phyloP scores from a whole-genome alignment of 2,329 filamentous ascomycete species.

The Fusarium oxysporum region DNA sequence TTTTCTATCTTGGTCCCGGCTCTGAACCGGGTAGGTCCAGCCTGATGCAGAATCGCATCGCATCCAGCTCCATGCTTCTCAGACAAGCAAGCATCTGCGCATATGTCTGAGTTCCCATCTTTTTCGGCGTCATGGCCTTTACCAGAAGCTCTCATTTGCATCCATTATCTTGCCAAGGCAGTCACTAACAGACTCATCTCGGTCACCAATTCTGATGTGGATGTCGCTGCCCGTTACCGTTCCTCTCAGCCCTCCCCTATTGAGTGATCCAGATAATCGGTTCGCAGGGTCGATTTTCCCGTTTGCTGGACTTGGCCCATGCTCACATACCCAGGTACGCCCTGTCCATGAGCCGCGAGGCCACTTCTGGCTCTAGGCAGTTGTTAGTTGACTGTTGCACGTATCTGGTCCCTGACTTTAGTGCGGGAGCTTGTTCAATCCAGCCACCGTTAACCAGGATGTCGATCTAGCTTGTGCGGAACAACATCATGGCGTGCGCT shows the following conservation, averaged over 20 bases:
- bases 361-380: slow-evolving; percentile 19
- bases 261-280: slow-evolving; percentile 39
- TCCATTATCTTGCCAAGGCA: slow-evolving; percentile 29
- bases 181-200: slow-evolving; percentile 40
- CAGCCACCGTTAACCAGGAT: slow-evolving; percentile 42
- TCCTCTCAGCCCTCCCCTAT: slow-evolving; percentile 37
- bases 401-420: slow-evolving; percentile 21
- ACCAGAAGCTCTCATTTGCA: slow-evolving; percentile 31
- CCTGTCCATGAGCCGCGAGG: slow-evolving; percentile 32
- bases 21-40: slow-evolving; percentile 19
- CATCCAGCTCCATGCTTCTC: slow-evolving; percentile 15
- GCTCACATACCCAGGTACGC: slow-evolving; percentile 28
- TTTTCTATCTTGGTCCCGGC: slow-evolving; percentile 14
- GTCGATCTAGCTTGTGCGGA: slow-evolving; percentile 36
- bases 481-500: slow-evolving; percentile 41
- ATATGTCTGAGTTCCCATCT: slow-evolving; percentile 21
- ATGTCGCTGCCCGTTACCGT: slow-evolving; percentile 19
- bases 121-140: slow-evolving; percentile 34
- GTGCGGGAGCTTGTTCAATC: slow-evolving; percentile 34
- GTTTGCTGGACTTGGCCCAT: slow-evolving; percentile 26
- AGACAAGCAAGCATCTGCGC: slow-evolving; percentile 20
- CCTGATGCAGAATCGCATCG: slow-evolving; percentile 24
- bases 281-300: slow-evolving; percentile 39
- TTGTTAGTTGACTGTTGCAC: slow-evolving; percentile 23
- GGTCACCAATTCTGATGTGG: slow-evolving; percentile 36